A percentile compares a stretch with the other conserved stretches of the same genome.
Conservation (phyloP, 148 eudicot species). For the Dianthus caryophyllus region DNA sequence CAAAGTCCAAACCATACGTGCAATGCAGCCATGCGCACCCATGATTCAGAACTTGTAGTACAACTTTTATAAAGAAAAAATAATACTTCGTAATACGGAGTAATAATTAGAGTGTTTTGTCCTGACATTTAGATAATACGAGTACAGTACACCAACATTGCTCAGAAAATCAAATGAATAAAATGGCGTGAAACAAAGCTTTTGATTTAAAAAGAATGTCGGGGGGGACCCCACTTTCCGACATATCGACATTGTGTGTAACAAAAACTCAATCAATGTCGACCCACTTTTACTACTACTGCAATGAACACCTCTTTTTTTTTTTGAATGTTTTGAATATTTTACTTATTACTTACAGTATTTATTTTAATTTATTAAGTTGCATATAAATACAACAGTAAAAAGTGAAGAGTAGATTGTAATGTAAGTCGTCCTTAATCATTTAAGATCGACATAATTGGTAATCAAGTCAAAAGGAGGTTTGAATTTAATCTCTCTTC, state of each 20-base stretch:
- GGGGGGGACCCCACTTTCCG: slow-evolving; percentile 38
- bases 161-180: slow-evolving; percentile 29
- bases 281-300: slow-evolving; percentile 40
- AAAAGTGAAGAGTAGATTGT: slow-evolving; percentile 25
- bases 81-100: too few species aligned
- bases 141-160: too few species aligned
- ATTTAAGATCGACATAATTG: slow-evolving; percentile 19
- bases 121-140: too few species aligned
- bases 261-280: slow-evolving; percentile 43
- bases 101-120: too few species aligned
- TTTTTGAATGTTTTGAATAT: slow-evolving; percentile 10
- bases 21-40: slow-evolving; percentile 16
- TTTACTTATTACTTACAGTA: too few species aligned
- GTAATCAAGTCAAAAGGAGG: slow-evolving; percentile 24
- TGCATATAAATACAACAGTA: too few species aligned
- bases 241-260: slow-evolving; percentile 44
- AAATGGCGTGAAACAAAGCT: slow-evolving; percentile 44
- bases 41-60: neutral
- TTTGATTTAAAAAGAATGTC: neutral
- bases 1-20: neutral
- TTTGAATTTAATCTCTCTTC: slow-evolving; percentile 14
- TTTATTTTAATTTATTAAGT: too few species aligned
- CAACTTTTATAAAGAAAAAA: too few species aligned
- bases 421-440: slow-evolving; percentile 26
- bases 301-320: slow-evolving; percentile 32